Base-by-base conservation (phyloP, 192 early-diverging fungal species). In the Linnemannia hyalina region DNA sequence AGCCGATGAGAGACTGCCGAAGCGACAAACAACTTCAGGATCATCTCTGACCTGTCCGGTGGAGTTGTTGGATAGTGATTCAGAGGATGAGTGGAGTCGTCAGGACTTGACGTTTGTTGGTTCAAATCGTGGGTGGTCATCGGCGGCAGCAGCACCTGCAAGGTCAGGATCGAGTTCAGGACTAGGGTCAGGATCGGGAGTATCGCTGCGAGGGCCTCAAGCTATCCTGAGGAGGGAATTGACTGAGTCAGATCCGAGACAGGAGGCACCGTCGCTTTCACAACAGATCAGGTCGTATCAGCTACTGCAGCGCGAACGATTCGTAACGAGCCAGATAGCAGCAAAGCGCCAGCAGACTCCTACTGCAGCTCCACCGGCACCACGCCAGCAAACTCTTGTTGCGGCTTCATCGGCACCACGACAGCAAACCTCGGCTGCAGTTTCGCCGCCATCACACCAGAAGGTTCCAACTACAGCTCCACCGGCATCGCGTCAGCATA, bases 11-110 rank as follows among this genome's bases (percentile, higher is more conserved):
- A 65, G n/a, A 2, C 1, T 38, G 22, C 10, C 36, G 26, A 22
- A 47, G 35, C n/a, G 70, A 54, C 63, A 38, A 22, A 20, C 72
- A 3, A 63, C 29, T 13, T 11, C 63, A 15, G 78, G 78, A 68
- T 80, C 78, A 5, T 80, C 78, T 5, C 42, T 52, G 60, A 29
- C 73, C 2, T 80, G 60, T 42, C 78, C 78, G n/a, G 55, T 80
- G 6, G 78, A 80, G 29, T 4, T 65, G 36, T 36, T 74, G 44
- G 78, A 80, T 23, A 74, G 78, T 63, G 78, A 80, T 29, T 74
- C 78, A 0, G 78, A 80, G 3, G 26, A 9, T 4, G 72, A 74
- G 35, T 42, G 16, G 78, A 42, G 22, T 74, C 54, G 20, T 44
- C 70, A 15, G n/a, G 42, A 36, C 35, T 41, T 42, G 29, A 42